A percentile compares a stretch with the other conserved stretches of the same genome.
Evolutionary conservation across 176 grass and related monocot species (phyloP).

Genomic region (Rhynchospora breviuscula): DNA sequence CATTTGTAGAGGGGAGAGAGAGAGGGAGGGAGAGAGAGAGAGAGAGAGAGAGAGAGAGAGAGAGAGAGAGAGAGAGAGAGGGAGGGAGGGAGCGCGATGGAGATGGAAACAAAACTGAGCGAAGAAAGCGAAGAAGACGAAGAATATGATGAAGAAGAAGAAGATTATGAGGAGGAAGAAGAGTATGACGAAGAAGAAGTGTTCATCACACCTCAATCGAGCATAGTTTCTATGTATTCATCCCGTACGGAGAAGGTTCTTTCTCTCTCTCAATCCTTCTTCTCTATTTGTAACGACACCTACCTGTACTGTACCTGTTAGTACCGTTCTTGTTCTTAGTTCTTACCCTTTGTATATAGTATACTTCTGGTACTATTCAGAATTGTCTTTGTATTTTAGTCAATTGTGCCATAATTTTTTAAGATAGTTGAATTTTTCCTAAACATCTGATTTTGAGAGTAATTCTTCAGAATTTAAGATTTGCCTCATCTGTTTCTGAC

Average conservation of each 20-base stretch:
- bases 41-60: neutral
- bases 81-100: neutral
- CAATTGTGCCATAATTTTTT: neutral
- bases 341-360: neutral
- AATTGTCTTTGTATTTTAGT: too few relatives aligned
- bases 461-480: neutral
- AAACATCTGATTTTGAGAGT: neutral
- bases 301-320: neutral
- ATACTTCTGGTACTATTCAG: too few relatives aligned
- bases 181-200: neutral
- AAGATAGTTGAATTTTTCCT: neutral
- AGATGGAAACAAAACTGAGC: neutral
- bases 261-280: neutral
- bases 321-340: neutral
- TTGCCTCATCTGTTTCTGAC: neutral
- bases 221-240: neutral
- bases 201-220: slow-evolving; percentile 16
- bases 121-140: neutral
- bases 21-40: neutral
- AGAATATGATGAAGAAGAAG: neutral
- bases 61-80: neutral
- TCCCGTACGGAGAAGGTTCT: slow-evolving; percentile 15
- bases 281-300: neutral
- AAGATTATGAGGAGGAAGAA: neutral
- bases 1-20: neutral